Percentiles rank a stretch among this genome's conserved stretches.
Evolutionary conservation across 2,329 filamentous ascomycete species (phyloP).

Genomic region (Diaporthe citrichinensis): DNA sequence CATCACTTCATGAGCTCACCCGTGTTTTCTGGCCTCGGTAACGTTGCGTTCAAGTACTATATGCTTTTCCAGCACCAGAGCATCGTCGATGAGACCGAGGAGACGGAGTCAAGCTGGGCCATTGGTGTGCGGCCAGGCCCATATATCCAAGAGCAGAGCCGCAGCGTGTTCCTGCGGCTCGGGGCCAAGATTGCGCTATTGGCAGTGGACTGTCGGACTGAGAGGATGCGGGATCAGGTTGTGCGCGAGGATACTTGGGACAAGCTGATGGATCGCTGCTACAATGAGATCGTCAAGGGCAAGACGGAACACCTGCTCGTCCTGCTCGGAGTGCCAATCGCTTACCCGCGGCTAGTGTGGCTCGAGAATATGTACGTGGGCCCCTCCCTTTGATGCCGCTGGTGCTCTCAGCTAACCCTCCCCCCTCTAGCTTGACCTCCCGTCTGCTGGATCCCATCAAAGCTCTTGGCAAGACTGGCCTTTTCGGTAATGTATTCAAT

Average conservation of each 20-base stretch:
- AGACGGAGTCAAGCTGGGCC: conserved; percentile 91
- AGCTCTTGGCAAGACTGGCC: conserved; percentile 83
- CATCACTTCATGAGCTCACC: conserved; percentile 92
- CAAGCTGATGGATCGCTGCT: conserved; percentile 86
- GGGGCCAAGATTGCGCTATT: conserved; percentile 85
- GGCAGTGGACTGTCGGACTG: conserved; percentile 91
- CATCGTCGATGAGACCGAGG: conserved; percentile 82
- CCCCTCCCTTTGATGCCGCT: not conserved
- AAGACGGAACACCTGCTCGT: conserved; percentile 93
- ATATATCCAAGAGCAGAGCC: conserved; percentile 89
- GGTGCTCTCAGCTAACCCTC: conserved; percentile 7
- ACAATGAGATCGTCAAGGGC: conserved; percentile 84
- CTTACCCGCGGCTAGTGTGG: conserved; percentile 84
- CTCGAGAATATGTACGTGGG: conserved; percentile 76
- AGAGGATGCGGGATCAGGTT: conserved; percentile 87
- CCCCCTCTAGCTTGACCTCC: conserved; percentile 78
- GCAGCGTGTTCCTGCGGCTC: conserved; percentile 87
- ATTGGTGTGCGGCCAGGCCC: conserved; percentile 85
- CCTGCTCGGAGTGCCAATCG: conserved; percentile 85
- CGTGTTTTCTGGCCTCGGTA: conserved; percentile 90
- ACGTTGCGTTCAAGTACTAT: conserved; percentile 98
- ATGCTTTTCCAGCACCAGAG: conserved; percentile 99
- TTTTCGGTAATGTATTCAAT: conserved; percentile 86
- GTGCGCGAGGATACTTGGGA: conserved; percentile 86
- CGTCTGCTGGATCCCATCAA: conserved; percentile 90